phyloP scores from a whole-genome alignment of 2,329 filamentous ascomycete species.

The Aspergillus fructus region DNA sequence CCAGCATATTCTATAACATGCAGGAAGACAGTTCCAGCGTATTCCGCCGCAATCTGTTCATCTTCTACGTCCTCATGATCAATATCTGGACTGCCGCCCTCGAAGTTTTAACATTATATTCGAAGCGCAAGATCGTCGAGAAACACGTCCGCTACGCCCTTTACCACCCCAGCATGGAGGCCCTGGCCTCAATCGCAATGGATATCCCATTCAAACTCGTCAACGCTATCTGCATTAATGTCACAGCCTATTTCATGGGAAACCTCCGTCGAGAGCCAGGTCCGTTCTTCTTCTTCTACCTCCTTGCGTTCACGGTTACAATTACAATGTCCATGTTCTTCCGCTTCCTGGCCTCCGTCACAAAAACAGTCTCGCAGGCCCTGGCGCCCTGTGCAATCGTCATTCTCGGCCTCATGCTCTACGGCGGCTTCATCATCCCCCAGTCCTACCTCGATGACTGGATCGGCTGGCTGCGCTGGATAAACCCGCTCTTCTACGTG shows the following conservation, averaged over 20 bases:
- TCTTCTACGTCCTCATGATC: neutral
- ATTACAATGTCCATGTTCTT: slow-evolving; percentile 85
- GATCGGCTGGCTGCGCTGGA: slow-evolving; percentile 75
- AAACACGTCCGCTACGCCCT: slow-evolving; percentile 87
- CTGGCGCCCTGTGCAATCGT: slow-evolving; percentile 53
- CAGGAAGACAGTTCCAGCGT: no score
- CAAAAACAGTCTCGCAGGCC: slow-evolving; percentile 58
- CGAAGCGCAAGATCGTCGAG: slow-evolving; percentile 87
- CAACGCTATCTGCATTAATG: slow-evolving; percentile 70
- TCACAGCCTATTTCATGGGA: slow-evolving; percentile 83
- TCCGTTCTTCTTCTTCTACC: slow-evolving; percentile 80
- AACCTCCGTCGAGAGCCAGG: slow-evolving; percentile 72
- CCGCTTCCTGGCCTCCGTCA: slow-evolving; percentile 66
- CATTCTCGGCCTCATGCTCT: slow-evolving; percentile 42
- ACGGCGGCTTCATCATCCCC: slow-evolving; percentile 43
- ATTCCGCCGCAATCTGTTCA: no score
- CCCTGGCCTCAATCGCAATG: slow-evolving; percentile 77
- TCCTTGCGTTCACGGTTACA: slow-evolving; percentile 71
- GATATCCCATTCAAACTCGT: slow-evolving; percentile 79
- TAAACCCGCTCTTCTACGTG: slow-evolving; percentile 72
- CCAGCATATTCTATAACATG: no score
- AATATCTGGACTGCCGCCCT: slow-evolving; percentile 14
- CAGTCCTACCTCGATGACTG: slow-evolving; percentile 51
- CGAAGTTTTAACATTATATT: slow-evolving; percentile 77
- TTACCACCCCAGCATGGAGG: slow-evolving; percentile 86